Conservation (phyloP, 2,329 filamentous ascomycete species). For the Immersiporthe knoxdaviesiana region DNA sequence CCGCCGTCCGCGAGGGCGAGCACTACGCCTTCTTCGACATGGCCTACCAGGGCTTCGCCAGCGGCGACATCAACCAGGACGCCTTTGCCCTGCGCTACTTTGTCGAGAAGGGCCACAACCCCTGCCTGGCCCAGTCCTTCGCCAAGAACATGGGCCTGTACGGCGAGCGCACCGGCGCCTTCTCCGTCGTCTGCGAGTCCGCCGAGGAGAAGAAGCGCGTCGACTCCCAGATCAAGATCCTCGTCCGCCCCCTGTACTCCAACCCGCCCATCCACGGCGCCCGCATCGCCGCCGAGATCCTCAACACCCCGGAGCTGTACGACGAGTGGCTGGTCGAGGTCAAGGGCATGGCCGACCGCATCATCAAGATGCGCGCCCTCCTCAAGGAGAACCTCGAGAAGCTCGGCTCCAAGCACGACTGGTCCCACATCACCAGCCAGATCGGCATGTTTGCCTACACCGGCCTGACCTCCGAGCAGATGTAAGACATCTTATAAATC, state of each 20-base stretch:
- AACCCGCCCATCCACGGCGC: slow-evolving; percentile 98
- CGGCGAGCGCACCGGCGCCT: slow-evolving; percentile 95
- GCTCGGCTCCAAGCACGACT: slow-evolving; percentile 94
- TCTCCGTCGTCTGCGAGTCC: slow-evolving; percentile 86
- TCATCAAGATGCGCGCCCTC: slow-evolving; percentile 95
- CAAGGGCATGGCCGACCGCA: slow-evolving; percentile 98
- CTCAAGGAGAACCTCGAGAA: slow-evolving; percentile 95
- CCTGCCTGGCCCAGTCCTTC: slow-evolving; percentile 89
- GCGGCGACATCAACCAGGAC: slow-evolving; percentile 87
- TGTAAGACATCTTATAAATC: too few species aligned
- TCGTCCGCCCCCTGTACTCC: slow-evolving; percentile 95
- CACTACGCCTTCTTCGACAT: slow-evolving; percentile 99
- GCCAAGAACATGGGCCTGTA: slow-evolving; percentile 99
- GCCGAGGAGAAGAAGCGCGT: slow-evolving; percentile 92
- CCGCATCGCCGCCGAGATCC: slow-evolving; percentile 88
- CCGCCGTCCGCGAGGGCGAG: slow-evolving; percentile 79
- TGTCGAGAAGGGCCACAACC: slow-evolving; percentile 86
- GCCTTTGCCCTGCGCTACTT: slow-evolving; percentile 94
- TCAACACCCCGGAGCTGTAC: slow-evolving; percentile 83
- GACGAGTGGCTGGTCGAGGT: slow-evolving; percentile 95
- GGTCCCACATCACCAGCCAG: slow-evolving; percentile 97
- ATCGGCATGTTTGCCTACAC: slow-evolving; percentile 99
- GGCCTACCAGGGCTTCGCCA: slow-evolving; percentile 98
- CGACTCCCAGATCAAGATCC: slow-evolving; percentile 97
- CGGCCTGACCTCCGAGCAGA: slow-evolving; percentile 86